Percentiles rank a stretch among this genome's conserved stretches.
phyloP scores from a whole-genome alignment of 2,329 filamentous ascomycete species.

The Zasmidium citrigriseum region DNA sequence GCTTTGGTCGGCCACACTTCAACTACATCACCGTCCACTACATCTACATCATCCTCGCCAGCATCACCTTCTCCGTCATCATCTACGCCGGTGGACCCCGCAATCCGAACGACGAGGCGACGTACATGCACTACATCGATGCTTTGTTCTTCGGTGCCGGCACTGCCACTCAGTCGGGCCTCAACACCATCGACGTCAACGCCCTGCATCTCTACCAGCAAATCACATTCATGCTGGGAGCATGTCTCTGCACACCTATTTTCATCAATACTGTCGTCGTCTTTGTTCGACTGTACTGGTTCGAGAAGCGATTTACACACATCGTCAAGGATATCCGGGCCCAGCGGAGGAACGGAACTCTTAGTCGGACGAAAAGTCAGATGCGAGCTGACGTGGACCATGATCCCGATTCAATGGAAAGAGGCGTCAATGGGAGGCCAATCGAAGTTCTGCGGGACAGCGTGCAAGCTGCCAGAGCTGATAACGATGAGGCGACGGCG shows the following conservation, averaged over 20 bases:
- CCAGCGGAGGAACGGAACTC: constrained; percentile 65
- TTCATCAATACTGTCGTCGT: constrained; percentile 84
- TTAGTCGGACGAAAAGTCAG: constrained; percentile 38
- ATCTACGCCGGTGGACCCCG: constrained; percentile 62
- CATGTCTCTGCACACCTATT: constrained; percentile 79
- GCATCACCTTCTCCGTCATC: constrained; percentile 69
- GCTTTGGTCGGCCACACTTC: constrained; percentile 59
- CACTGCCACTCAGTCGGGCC: constrained; percentile 83
- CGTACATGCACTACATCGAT: constrained; percentile 72
- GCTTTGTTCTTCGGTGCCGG: constrained; percentile 86
- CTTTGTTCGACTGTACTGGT: constrained; percentile 93
- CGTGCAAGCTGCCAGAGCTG: constrained; percentile 50
- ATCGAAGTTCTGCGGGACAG: constrained; percentile 62
- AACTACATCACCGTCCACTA: constrained; percentile 85
- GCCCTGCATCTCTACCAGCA: constrained; percentile 51
- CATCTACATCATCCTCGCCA: constrained; percentile 76
- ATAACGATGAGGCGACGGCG: constrained; percentile 49
- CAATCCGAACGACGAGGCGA: constrained; percentile 31
- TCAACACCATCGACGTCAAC: constrained; percentile 71
- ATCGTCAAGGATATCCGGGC: constrained; percentile 72
- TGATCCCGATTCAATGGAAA: constrained; percentile 56
- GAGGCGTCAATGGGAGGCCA: constrained; percentile 64
- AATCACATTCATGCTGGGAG: constrained; percentile 68
- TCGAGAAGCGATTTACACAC: constrained; percentile 91
- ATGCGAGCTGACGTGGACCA: constrained; percentile 27